Evolutionary conservation across 2,329 filamentous ascomycete genomes (phyloP), one percentile per base, ranked within the genome.

Genomic region (Arthrinium phaeospermum): DNA sequence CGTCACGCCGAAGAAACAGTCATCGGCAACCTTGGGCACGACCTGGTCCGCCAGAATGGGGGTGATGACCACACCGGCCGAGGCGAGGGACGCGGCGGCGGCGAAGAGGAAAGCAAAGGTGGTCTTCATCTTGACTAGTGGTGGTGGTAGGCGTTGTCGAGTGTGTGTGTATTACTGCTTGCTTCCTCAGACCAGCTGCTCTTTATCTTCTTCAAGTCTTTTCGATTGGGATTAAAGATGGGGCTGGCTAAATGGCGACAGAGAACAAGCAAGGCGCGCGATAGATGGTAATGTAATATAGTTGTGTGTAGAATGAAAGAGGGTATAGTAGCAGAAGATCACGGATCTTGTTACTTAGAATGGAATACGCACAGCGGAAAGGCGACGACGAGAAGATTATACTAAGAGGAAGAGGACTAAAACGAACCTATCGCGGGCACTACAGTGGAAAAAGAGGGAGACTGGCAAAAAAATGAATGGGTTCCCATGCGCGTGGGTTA

Each of bases 1-100:
- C 6, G 85, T 83, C 24, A 88, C 86, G 46, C 89, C 89, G 76
- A 86, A 89, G 75, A 85, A 87, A 78, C 89, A 91, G 78, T 91
- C 89, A 41, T 84, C 86, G 2, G 76, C 47, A 24, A 79, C 75
- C 76, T 84, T 86, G 41, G 81, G 77, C n/a, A 90, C 85, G 46
- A 90, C 82, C 78, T 90, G 88, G 74, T 90, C 81, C 30, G 78
- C 73, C 57, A 79, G 81, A 75, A 90, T 84, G 69, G 88, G 88
- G 4, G 86, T 89, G 77, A 88, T 86, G 78, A 91, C 87, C 68
- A 90, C 83, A 71, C 85, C 88, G 41, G 88, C 89, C 74, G 81
- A 85, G 77, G 79, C 86, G 69, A 88, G 77, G 3, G 86, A 85
- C 69, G 82, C 81, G 77, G 83, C 83, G 41, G 84, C 80, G 71